Base-by-base conservation (phyloP, 495 filamentous ascomycete species). In the Tuber brumale region DNA sequence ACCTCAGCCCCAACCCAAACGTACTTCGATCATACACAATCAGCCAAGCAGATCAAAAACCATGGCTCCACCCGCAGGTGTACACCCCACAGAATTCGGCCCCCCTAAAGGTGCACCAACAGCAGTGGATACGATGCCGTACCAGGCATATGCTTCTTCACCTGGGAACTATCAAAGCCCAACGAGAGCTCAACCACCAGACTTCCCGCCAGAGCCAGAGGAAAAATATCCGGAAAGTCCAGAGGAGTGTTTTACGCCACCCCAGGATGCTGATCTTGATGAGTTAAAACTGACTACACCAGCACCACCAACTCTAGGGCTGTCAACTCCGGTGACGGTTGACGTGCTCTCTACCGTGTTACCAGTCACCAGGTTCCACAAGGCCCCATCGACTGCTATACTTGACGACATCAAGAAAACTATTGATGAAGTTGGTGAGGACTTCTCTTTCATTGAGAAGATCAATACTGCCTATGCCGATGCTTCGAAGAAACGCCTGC, bases 361-460 rank as follows among this genome's bases (percentile, higher is more conserved):
- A 14, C 78, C 78, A 39, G 70, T 12, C 8, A 78, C 72, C 41
- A 45, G 78, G 31, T 23, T 73, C 5, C 61, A 42, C 9, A 79
- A 71, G 45, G 42, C 70, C 21, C 45, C 72, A n/a, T 75, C 73
- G n/a, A 61, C 74, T 7, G 74, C 70, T 61, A 51, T 80, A 18
- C 43, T 82, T 31, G 81, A 79, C 27, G 80, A 79, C 35, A 73
- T 77, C 1, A 75, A 72, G 61, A 75, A 73, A 73, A 77, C 74
- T 10, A 70, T 81, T 46, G 75, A 79, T 4, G 16, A 23, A 14
- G 79, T 82, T 46, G 80, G 81, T 23, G 80, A 80, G 42, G 79
- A 83, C 70, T 83, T 83, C 66, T 77, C 79, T 37, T 83, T 83
- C 45, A 83, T 83, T 23, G 74, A 76, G 18, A 76, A 74, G 41